Evolutionary conservation across 768 basidiomycete genomes (phyloP).

Genomic region (Cyathus striatus): DNA sequence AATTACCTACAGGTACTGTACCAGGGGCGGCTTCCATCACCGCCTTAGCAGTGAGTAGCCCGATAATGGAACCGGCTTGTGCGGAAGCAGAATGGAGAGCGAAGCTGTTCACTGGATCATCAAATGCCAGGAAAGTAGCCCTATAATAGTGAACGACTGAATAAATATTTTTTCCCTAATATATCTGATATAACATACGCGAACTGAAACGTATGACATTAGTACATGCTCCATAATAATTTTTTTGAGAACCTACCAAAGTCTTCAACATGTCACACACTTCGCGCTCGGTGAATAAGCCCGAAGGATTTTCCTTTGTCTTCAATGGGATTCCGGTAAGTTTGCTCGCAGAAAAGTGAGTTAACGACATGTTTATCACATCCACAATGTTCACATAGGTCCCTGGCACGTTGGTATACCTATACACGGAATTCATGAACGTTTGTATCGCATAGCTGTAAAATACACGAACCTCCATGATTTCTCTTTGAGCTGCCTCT

Average conservation of each 20-base stretch:
- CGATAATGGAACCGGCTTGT: constrained; percentile 22
- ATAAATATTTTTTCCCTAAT: background rate
- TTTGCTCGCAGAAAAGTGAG: constrained; percentile 29
- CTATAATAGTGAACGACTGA: constrained; percentile 5
- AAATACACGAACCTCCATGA: constrained; percentile 4
- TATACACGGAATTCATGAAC: background rate
- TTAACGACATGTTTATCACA: constrained; percentile 38
- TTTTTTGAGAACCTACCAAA: constrained; percentile 18
- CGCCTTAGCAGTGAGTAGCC: constrained; percentile 24
- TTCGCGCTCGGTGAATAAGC: constrained; percentile 41
- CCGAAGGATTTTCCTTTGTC: constrained; percentile 36
- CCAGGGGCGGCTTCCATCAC: constrained; percentile 18
- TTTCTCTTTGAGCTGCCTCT: constrained; percentile 22
- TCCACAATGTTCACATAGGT: constrained; percentile 43
- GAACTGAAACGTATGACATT: background rate
- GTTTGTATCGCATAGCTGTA: background rate
- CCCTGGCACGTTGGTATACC: constrained; percentile 25
- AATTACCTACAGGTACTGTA: constrained; percentile 17
- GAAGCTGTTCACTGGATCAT: constrained; percentile 27
- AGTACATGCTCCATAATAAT: background rate
- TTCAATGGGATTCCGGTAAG: constrained; percentile 41
- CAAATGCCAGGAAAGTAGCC: constrained; percentile 19
- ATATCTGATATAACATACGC: background rate
- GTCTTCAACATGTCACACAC: constrained; percentile 37
- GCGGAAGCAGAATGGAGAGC: constrained; percentile 19